Percentiles rank a stretch among this genome's conserved stretches.
Evolutionary conservation across 768 basidiomycete genomes (phyloP).

Genomic region (Lactarius pseudohatsudake): DNA sequence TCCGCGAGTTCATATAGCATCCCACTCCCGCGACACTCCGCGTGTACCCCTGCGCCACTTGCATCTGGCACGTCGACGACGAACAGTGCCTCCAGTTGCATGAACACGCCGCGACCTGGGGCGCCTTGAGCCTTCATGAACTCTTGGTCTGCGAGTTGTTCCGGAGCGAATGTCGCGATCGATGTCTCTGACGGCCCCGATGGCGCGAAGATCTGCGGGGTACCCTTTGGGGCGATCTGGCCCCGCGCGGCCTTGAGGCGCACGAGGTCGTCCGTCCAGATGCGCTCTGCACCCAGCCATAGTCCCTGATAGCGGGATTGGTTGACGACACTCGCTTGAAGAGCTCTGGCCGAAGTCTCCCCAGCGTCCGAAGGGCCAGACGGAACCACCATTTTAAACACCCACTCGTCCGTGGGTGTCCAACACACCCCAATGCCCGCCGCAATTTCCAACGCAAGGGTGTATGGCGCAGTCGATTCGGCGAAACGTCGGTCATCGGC

Average conservation of each 20-base stretch:
- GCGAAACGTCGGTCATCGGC: conserved; percentile 40
- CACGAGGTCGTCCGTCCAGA: conserved; percentile 85
- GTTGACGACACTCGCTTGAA: conserved; percentile 30
- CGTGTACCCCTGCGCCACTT: conserved; percentile 43
- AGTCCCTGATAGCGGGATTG: conserved; percentile 74
- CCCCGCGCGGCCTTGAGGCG: conserved; percentile 69
- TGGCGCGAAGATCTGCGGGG: conserved; percentile 56
- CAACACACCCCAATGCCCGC: conserved; percentile 62
- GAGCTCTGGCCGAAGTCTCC: neutral
- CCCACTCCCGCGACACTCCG: conserved; percentile 68
- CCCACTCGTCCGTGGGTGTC: conserved; percentile 74
- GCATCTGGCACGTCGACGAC: conserved; percentile 52
- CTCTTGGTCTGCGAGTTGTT: conserved; percentile 22
- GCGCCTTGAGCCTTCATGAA: conserved; percentile 44
- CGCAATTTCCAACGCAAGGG: conserved; percentile 71
- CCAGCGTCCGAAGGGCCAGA: conserved; percentile 19
- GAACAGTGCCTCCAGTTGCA: conserved; percentile 66
- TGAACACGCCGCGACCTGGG: conserved; percentile 63
- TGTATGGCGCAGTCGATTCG: conserved; percentile 61
- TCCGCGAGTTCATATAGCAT: conserved; percentile 80
- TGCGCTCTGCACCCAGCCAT: conserved; percentile 89
- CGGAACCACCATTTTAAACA: conserved; percentile 50
- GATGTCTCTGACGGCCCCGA: conserved; percentile 48
- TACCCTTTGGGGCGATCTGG: conserved; percentile 66
- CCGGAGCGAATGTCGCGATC: conserved; percentile 22